Evolutionary conservation across 1,139 yeast genomes (phyloP).

Genomic region (Yamadazyma atlantica): DNA sequence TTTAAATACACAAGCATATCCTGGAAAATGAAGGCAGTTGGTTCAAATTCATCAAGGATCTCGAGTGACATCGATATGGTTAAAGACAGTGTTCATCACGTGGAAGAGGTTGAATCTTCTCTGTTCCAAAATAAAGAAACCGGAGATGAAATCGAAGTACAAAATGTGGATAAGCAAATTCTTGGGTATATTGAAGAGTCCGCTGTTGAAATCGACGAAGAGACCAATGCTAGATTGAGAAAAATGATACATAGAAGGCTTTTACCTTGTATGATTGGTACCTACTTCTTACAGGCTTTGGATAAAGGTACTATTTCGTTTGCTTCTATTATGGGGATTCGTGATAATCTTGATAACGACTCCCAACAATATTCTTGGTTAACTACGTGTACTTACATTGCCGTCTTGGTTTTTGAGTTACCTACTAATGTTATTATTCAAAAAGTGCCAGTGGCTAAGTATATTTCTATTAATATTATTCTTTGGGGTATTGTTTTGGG

Average conservation of each 20-base stretch:
- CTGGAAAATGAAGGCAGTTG: neutral
- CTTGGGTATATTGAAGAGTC: conserved; percentile 20
- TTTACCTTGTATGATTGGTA: conserved; percentile 36
- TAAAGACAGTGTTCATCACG: conserved; percentile 13
- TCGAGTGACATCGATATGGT: conserved; percentile 10
- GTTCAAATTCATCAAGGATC: conserved; percentile 2
- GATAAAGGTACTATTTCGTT: conserved; percentile 47
- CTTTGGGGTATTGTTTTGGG: conserved; percentile 45
- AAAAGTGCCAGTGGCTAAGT: conserved; percentile 36
- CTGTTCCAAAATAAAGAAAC: conserved; percentile 7
- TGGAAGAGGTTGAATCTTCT: conserved; percentile 12
- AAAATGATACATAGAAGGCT: conserved; percentile 22
- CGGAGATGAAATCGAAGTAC: conserved; percentile 11
- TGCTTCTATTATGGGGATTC: conserved; percentile 54
- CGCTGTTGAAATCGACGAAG: conserved; percentile 23
- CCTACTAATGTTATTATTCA: conserved; percentile 40
- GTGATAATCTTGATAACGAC: conserved; percentile 22
- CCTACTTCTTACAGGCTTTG: conserved; percentile 45
- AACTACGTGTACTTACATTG: conserved; percentile 44
- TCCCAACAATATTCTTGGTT: conserved; percentile 41
- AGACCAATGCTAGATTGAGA: conserved; percentile 19
- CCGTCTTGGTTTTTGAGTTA: conserved; percentile 49
- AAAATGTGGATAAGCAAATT: conserved; percentile 19
- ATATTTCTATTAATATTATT: conserved; percentile 33
- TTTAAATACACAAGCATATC: neutral